These are phyloP conservation scores for Logfia minima DNA, from an alignment of 129 eudicot genomes.

Conservation along the genomic window DNA sequence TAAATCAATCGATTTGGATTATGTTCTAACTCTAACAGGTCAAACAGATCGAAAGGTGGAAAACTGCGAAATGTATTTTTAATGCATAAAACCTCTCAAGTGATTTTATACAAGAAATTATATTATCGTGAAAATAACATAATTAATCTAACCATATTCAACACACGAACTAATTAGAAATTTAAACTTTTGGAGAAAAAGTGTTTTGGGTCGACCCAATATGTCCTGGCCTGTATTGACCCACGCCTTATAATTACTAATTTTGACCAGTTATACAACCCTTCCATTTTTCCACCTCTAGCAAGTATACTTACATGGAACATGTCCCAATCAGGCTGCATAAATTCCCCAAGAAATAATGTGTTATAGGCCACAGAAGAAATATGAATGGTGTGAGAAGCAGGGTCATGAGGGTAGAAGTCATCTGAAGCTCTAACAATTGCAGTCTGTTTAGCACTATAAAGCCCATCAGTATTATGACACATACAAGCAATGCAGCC, in stretches of 20 bases:
- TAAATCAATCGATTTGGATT: neutral
- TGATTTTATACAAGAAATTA: neutral
- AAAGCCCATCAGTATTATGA: constrained; percentile 84
- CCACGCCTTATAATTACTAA: neutral
- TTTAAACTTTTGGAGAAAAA: neutral
- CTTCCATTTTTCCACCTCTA: neutral
- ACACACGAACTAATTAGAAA: neutral
- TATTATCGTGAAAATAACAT: too few relatives aligned
- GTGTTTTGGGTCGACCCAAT: neutral
- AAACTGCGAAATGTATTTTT: neutral
- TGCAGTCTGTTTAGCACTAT: constrained; percentile 78
- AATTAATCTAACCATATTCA: neutral
- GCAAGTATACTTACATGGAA: constrained; percentile 68
- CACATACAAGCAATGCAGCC: constrained; percentile 93
- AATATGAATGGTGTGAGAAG: constrained; percentile 91
- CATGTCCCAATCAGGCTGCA: constrained; percentile 99
- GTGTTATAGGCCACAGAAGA: constrained; percentile 87
- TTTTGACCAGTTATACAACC: neutral
- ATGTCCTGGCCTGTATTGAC: neutral
- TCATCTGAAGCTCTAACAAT: constrained; percentile 89
- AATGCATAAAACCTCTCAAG: neutral
- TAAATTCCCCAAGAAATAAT: constrained; percentile 82
- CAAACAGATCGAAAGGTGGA: neutral
- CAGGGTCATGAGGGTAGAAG: constrained; percentile 85
- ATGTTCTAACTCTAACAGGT: neutral